Conservation (phyloP, 2,329 filamentous ascomycete genomes). For the Neonectria sp. region DNA sequence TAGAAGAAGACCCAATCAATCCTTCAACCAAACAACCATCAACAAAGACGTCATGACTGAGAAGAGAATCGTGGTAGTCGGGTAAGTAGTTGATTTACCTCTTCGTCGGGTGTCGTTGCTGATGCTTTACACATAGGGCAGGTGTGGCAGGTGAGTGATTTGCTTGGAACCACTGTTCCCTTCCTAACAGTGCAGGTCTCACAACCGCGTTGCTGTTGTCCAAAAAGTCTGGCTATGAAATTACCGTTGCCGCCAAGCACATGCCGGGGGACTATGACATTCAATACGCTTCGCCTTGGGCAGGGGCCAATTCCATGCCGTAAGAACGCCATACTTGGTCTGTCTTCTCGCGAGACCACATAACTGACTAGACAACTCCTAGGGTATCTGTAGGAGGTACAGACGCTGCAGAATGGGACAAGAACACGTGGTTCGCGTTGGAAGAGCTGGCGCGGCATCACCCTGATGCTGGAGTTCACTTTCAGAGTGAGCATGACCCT, state of each 20-base stretch:
- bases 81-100: constrained; percentile 15
- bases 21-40: neutral
- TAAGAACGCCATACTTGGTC: neutral
- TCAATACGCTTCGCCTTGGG: constrained; percentile 24
- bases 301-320: constrained; percentile 24
- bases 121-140: constrained; percentile 7
- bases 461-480: constrained; percentile 22
- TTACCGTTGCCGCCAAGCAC: constrained; percentile 25
- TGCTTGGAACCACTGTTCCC: neutral
- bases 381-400: constrained; percentile 17
- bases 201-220: constrained; percentile 25
- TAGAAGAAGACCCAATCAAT: neutral
- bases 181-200: constrained; percentile 12
- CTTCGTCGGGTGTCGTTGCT: neutral
- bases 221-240: constrained; percentile 20
- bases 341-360: neutral
- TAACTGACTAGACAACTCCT: neutral
- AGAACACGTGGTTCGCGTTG: constrained; percentile 23
- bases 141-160: constrained; percentile 22
- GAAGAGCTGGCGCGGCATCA: constrained; percentile 19
- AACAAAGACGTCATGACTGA: constrained; percentile 11
- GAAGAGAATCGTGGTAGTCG: constrained; percentile 21
- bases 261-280: constrained; percentile 30
- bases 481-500: constrained; percentile 10
- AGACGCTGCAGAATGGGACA: constrained; percentile 25